Evolutionary conservation across 2,329 filamentous ascomycete genomes (phyloP).

Genomic region (Trichoderma guizhouense): DNA sequence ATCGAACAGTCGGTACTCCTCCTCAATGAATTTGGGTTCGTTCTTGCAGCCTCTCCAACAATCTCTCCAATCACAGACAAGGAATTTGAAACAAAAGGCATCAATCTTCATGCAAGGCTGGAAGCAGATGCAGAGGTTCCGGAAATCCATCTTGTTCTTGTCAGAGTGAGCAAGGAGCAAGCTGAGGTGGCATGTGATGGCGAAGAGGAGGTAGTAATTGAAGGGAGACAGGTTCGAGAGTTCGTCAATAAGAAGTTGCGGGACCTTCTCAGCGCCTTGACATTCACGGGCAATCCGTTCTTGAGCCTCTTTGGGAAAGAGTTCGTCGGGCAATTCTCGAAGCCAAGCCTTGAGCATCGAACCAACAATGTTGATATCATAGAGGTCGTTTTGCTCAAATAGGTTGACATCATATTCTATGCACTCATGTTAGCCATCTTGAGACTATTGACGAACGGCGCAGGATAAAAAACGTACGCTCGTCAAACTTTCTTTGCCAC

Average conservation of each 20-base stretch:
- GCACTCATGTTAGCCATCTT: conserved; percentile 21
- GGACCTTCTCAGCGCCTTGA: conserved; percentile 72
- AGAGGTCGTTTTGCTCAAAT: conserved; percentile 80
- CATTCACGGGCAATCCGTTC: conserved; percentile 77
- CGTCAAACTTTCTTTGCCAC: conserved; percentile 89
- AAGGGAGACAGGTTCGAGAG: conserved; percentile 92
- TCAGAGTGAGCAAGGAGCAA: conserved; percentile 86
- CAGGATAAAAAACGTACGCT: conserved; percentile 50
- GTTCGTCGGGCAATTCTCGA: conserved; percentile 87
- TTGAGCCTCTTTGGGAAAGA: conserved; percentile 83
- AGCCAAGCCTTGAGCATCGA: conserved; percentile 97
- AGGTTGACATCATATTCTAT: conserved; percentile 83
- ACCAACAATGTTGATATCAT: conserved; percentile 94
- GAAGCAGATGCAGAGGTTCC: conserved; percentile 94
- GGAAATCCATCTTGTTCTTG: conserved; percentile 98
- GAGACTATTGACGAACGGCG: background rate
- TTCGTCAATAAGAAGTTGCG: conserved; percentile 83
- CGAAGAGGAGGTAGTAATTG: conserved; percentile 96
- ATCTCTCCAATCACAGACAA: conserved; percentile 92
- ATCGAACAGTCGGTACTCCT: conserved; percentile 61
- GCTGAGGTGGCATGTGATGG: conserved; percentile 93
- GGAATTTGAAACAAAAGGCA: conserved; percentile 88
- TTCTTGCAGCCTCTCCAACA: conserved; percentile 97
- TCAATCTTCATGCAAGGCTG: conserved; percentile 97
- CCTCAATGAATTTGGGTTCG: conserved; percentile 73